These are phyloP conservation scores for Entomortierella chlamydospora DNA, from an alignment of 192 early-diverging fungal species.

Conservation along the genomic window DNA sequence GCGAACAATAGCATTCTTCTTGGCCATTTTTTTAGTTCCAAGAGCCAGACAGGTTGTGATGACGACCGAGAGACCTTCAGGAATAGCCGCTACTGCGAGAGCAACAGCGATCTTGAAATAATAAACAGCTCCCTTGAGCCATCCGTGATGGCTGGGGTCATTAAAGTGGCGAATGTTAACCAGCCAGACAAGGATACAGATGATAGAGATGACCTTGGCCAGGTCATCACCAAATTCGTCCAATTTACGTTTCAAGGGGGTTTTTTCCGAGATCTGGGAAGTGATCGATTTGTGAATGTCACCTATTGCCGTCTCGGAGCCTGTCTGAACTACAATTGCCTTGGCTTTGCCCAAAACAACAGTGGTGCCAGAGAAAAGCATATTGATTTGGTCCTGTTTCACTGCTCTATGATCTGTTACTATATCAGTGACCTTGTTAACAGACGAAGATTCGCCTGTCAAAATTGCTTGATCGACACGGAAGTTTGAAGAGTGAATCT, in stretches of 20 bases:
- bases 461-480: slow-evolving; percentile 94
- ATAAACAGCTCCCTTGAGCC: slow-evolving; percentile 95
- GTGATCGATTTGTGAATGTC: slow-evolving; percentile 91
- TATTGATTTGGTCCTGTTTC: slow-evolving; percentile 97
- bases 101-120: slow-evolving; percentile 99
- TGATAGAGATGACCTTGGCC: slow-evolving; percentile 85
- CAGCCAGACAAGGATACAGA: slow-evolving; percentile 95
- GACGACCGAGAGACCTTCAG: slow-evolving; percentile 97
- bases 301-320: slow-evolving; percentile 90
- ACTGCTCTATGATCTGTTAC: slow-evolving; percentile 78
- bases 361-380: slow-evolving; percentile 96
- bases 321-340: slow-evolving; percentile 90
- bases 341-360: slow-evolving; percentile 89
- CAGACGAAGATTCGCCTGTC: slow-evolving; percentile 96
- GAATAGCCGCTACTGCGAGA: slow-evolving; percentile 97
- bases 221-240: slow-evolving; percentile 95
- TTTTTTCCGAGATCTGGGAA: slow-evolving; percentile 88
- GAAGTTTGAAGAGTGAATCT: slow-evolving; percentile 85
- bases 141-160: slow-evolving; percentile 88
- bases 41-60: slow-evolving; percentile 98
- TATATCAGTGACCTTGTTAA: slow-evolving; percentile 78
- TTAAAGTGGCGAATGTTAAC: slow-evolving; percentile 98
- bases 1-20: slow-evolving; percentile 95
- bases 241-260: slow-evolving; percentile 92
- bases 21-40: slow-evolving; percentile 97